These are phyloP conservation scores for Stemphylium beticola DNA, from an alignment of 2,329 filamentous ascomycete genomes.

Conservation along the genomic window DNA sequence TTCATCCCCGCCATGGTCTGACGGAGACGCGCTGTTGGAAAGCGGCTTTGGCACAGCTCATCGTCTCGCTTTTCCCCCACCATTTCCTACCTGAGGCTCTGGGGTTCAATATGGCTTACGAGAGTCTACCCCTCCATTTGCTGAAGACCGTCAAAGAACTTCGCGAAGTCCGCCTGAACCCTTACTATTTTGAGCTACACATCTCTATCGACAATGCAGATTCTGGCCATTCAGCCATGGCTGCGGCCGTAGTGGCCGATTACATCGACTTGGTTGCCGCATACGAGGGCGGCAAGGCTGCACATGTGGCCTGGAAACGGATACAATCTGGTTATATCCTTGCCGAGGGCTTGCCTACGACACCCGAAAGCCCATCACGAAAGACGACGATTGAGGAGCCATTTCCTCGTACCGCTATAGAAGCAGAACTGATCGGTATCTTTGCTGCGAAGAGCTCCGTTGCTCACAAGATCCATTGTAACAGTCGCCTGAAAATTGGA, in stretches of 20 bases:
- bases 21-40: constrained; percentile 49
- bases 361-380: constrained; percentile 25
- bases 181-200: constrained; percentile 60
- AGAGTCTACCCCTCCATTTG: constrained; percentile 51
- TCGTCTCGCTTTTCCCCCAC: constrained; percentile 56
- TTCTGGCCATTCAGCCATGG: constrained; percentile 58
- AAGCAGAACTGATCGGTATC: constrained; percentile 31
- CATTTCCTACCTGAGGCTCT: constrained; percentile 60
- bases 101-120: constrained; percentile 60
- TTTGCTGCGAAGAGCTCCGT: constrained; percentile 50
- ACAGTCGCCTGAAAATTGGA: constrained; percentile 50
- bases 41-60: constrained; percentile 54
- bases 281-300: constrained; percentile 37
- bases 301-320: constrained; percentile 49
- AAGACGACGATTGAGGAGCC: constrained; percentile 9
- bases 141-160: constrained; percentile 54
- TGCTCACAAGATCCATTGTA: constrained; percentile 51
- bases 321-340: constrained; percentile 54
- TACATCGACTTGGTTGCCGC: constrained; percentile 47
- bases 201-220: constrained; percentile 59
- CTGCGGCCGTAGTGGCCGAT: constrained; percentile 43
- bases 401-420: constrained; percentile 17
- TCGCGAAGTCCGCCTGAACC: constrained; percentile 51
- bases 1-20: constrained; percentile 28
- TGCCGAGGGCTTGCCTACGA: constrained; percentile 34